These are phyloP conservation scores for Cordyceps cateniannulata DNA, from an alignment of 2,329 filamentous ascomycete genomes.

Conservation along the genomic window DNA sequence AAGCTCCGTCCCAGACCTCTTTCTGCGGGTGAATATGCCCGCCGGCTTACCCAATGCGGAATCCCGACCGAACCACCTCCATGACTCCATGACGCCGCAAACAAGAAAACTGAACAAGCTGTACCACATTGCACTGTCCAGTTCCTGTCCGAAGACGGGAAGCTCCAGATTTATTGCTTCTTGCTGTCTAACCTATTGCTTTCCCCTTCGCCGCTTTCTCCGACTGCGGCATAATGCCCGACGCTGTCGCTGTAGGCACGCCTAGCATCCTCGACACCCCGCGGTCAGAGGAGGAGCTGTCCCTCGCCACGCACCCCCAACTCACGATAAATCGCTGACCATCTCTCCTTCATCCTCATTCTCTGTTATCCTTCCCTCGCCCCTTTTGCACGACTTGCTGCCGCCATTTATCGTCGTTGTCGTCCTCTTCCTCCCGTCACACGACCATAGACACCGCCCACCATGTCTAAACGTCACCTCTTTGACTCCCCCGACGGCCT, in stretches of 20 bases:
- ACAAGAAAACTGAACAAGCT: neutral
- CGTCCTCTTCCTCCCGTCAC: constrained; percentile 2
- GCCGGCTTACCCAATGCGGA: constrained; percentile 15
- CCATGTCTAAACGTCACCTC: constrained; percentile 48
- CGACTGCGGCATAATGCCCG: constrained; percentile 7
- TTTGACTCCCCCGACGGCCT: constrained; percentile 47
- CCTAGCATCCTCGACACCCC: neutral
- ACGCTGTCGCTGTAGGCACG: neutral
- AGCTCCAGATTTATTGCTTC: constrained; percentile 7
- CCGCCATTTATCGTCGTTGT: neutral
- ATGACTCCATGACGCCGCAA: constrained; percentile 2
- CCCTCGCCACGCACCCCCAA: neutral
- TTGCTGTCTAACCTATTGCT: neutral
- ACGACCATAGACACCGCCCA: constrained; percentile 4
- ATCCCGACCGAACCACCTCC: constrained; percentile 1
- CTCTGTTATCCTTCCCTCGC: neutral
- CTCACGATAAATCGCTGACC: constrained; percentile 6
- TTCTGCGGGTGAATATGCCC: neutral
- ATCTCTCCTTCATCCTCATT: neutral
- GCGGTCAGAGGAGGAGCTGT: neutral
- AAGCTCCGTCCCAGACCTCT: neutral
- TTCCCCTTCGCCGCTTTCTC: neutral
- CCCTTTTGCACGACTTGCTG: neutral
- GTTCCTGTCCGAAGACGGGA: neutral
- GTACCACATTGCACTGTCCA: neutral